Conservation (phyloP, 805 yeast genomes). For the Jamesozyma piceae region DNA sequence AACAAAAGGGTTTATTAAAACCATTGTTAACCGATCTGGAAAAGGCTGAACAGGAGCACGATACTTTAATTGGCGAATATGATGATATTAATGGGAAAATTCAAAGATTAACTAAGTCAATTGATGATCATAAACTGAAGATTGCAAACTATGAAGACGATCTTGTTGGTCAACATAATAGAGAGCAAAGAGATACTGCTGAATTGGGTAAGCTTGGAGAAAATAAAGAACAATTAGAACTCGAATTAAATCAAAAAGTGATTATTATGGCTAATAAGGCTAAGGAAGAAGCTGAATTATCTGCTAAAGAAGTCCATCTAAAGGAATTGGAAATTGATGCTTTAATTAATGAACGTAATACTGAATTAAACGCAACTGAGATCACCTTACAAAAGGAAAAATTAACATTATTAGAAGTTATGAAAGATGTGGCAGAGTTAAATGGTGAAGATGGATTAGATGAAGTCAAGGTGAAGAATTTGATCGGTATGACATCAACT, state of each 20-base stretch:
- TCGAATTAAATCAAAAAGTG: constrained; percentile 15
- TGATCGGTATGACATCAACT: constrained; percentile 26
- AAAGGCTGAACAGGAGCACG: constrained; percentile 32
- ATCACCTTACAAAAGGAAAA: constrained; percentile 32
- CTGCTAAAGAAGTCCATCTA: constrained; percentile 29
- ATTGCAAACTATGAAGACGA: constrained; percentile 29
- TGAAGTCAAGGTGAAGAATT: constrained; percentile 25
- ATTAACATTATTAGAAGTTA: constrained; percentile 22
- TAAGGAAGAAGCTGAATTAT: constrained; percentile 30
- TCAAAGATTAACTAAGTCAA: constrained; percentile 30
- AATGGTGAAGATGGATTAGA: constrained; percentile 25
- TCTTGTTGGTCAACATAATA: constrained; percentile 22
- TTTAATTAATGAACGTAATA: constrained; percentile 30
- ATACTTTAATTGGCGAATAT: constrained; percentile 29
- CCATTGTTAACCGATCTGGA: constrained; percentile 36
- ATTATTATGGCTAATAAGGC: constrained; percentile 27
- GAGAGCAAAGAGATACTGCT: constrained; percentile 26
- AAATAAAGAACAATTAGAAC: constrained; percentile 25
- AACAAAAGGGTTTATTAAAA: constrained; percentile 33
- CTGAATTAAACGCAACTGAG: constrained; percentile 29
- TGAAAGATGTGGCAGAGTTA: constrained; percentile 35
- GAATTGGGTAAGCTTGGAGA: constrained; percentile 27
- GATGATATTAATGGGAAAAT: constrained; percentile 35
- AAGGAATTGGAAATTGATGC: constrained; percentile 34
- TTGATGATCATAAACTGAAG: constrained; percentile 31